Base-by-base conservation (phyloP, 2,329 filamentous ascomycete species). In the Scleromitrula shiraiana region DNA sequence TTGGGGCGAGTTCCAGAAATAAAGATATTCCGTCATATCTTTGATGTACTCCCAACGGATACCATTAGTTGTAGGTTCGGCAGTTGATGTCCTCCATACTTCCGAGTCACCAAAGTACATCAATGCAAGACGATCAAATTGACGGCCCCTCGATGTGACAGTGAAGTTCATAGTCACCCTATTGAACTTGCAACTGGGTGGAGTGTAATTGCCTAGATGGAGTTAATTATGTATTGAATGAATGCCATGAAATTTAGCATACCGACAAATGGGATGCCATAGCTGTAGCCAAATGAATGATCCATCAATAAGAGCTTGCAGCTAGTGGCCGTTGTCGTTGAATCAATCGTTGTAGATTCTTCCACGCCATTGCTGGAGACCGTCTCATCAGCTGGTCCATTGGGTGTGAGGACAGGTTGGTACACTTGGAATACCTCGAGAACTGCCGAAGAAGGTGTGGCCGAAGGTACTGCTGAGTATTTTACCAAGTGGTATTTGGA, bases 51-150 rank as follows among this genome's bases (percentile, higher is more conserved):
- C 80, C 84, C 85, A 91, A 37, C 75, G 68, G 53, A 93, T 89
- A 6, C 86, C 87, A 19, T 73, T 73, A 4, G 68, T 55, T 0
- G 80, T 87, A 1, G 88, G 86, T 67, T 94, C 85, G 4, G 87
- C 85, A 1, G 88, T 94, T 5, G 85, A 89, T 2, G 86, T 90
- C 20, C 87, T 74, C 72, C 85, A 93, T n/a, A 94, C 74, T 63
- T 94, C 87, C 8, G 77, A 80, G 62, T 91, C 84, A 33, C 79
- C 80, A 30, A 93, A 71, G 58, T 83, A 93, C 74, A 93, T 82
- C 26, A 83, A 65, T 4, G 80, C 88, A 7, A 91, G 72, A 32
- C 87, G 76, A 62, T 94, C 88, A 64, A 77, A 90, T 58, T 94
- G 88, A 3, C 77, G 74, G 1, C 88, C 88, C 52, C 71, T 69